Evolutionary conservation across 75 land plant genomes (phyloP).

Genomic region (Sequoia sempervirens): DNA sequence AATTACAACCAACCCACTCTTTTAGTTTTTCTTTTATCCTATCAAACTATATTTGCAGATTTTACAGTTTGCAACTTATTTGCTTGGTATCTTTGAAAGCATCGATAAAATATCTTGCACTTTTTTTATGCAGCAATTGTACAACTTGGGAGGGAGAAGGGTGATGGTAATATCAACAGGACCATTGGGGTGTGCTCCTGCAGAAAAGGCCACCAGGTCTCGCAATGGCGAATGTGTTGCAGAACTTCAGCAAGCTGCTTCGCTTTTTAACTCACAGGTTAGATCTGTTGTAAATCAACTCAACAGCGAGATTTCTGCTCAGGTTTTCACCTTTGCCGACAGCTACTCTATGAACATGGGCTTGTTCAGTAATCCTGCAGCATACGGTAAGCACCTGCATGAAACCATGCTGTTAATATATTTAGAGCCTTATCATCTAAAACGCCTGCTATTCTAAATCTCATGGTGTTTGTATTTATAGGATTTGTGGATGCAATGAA

Average conservation of each 20-base stretch:
- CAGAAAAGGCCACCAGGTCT: conserved; percentile 35
- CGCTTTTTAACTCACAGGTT: conserved; percentile 15
- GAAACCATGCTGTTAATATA: not conserved
- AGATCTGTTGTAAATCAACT: not conserved
- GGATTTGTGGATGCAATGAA: conserved; percentile 22
- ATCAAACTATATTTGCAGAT: no score
- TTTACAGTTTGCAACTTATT: no score
- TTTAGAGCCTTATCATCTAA: no score
- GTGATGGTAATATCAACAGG: conserved; percentile 56
- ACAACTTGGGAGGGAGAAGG: conserved; percentile 57
- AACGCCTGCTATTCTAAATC: not conserved
- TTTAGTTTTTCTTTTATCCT: no score
- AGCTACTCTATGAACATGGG: no score
- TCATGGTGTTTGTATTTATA: not conserved
- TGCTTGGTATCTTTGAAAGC: no score
- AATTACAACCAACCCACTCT: no score
- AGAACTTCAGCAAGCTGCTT: conserved; percentile 19
- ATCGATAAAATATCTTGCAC: no score
- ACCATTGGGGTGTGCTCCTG: conserved; percentile 74
- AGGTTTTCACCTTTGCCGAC: no score
- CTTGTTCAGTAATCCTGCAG: no score
- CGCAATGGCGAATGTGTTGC: conserved; percentile 19
- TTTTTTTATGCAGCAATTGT: conserved; percentile 23
- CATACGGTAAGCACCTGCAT: not conserved
- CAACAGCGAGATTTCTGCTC: no score